phyloP scores from a whole-genome alignment of 2,329 filamentous ascomycete species.

The Aspergillus brunneoviolaceus region DNA sequence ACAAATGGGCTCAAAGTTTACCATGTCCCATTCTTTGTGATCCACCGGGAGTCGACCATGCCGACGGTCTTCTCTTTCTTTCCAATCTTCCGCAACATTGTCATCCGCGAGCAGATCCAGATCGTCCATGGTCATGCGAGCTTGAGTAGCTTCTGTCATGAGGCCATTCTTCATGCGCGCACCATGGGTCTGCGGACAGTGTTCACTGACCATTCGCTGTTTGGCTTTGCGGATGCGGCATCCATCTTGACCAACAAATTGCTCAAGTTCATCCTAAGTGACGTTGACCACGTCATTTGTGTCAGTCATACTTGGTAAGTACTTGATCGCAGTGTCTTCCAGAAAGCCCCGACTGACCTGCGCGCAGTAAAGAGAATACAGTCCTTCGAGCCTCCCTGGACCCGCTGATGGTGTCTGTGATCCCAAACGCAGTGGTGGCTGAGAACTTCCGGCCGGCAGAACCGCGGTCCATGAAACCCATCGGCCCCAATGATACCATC shows the following conservation, averaged over 20 bases:
- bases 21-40: constrained; percentile 92
- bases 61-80: constrained; percentile 99
- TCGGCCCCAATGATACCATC: constrained; percentile 81
- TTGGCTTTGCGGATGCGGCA: constrained; percentile 93
- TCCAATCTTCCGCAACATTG: constrained; percentile 93
- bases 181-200: constrained; percentile 96
- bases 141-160: constrained; percentile 87
- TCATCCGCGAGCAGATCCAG: constrained; percentile 90
- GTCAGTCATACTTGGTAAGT: constrained; percentile 92
- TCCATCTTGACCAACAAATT: constrained; percentile 97
- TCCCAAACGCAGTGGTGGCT: constrained; percentile 94
- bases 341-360: constrained; percentile 9
- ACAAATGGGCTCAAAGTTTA: constrained; percentile 99
- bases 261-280: constrained; percentile 91
- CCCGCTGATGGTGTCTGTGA: constrained; percentile 94
- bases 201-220: constrained; percentile 95
- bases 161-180: constrained; percentile 88
- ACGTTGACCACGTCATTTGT: constrained; percentile 97
- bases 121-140: constrained; percentile 98
- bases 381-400: constrained; percentile 92
- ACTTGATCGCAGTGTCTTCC: not conserved
- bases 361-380: constrained; percentile 86
- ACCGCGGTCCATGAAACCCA: constrained; percentile 56
- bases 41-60: constrained; percentile 90
- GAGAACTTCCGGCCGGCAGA: constrained; percentile 84